Evolutionary conservation across 176 grass and related monocot species (phyloP), one percentile per base, ranked within the genome.

Genomic region (Tillandsia leiboldiana): DNA sequence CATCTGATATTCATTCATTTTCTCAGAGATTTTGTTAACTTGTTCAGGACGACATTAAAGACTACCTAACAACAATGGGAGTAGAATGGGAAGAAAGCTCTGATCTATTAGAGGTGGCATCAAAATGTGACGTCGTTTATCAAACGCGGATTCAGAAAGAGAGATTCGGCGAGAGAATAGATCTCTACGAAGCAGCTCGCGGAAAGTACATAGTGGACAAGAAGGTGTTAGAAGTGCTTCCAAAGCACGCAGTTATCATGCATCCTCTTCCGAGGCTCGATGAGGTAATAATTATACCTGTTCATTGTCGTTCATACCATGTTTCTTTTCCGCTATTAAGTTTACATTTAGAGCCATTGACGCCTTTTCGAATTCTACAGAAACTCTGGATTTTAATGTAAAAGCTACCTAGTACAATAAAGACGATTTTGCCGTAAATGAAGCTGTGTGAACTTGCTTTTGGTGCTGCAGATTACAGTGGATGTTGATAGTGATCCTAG

Each of bases 71-170:
- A 74, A 84, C 75, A 1, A 77, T 79, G 70, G 77, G 79, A 48
- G 86, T 96, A 70, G 86, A 90, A 77, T 96, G 93, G 93, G 86
- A 96, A 81, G 93, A 96, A 82, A 90, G 81, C 75, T 83, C 89
- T 59, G 76, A 96, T 85, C 79, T 96, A 29, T 78, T 96, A 79
- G 88, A 92, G 63, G 89, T 96, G 59, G 86, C 88, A 68, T 90
- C 88, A 12, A 83, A 67, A 15, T 96, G 86, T 42, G 89, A 90
- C 72, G 86, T 96, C 71, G 79, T 96, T 83, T 96, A 96, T 77
- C 89, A 92, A 84, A 92, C 93, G 51, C 83, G 86, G 13, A 96
- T 96, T 78, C 88, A 90, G 61, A 89, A 87, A 64, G 93, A 96
- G 84, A 87, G 93, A 87, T 97, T 92, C 75, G 83, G 83, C 66